Evolutionary conservation across 208 protist species (phyloP), one percentile per base, ranked within the genome.

Genomic region (Trypanosoma lewisi): DNA sequence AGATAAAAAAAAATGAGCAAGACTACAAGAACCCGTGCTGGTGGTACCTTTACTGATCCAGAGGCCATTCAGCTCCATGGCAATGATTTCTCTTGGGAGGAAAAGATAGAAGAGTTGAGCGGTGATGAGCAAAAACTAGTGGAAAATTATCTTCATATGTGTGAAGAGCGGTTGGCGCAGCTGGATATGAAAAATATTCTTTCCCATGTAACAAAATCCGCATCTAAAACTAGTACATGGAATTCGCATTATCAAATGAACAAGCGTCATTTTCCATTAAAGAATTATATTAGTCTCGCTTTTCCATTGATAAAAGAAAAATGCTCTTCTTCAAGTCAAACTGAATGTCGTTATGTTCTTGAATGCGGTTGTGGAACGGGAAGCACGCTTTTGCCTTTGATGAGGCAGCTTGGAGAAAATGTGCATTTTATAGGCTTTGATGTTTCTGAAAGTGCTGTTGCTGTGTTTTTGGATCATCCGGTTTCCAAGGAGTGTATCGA

Each of bases 351-450:
- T 33, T 63, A 68, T 70, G 59, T 93, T 63, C 55, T 91, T 48
- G 81, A 94, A 54, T 90, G 83, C 33, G 83, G 87, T 12, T 90
- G 87, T 45, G 83, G 83, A 5, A 89, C 83, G 4, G 83, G 87
- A 41, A 93, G 83, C 63, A 90, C 83, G 0, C 71, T 90, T 16
- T 70, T 90, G 25, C 83, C 83, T 1, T 59, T 90, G 12, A 87
- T 93, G 73, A 68, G 65, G 2, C 73, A 86, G 27, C 86, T 78
- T 50, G 73, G 73, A 51, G 4, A 51, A 17, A 53, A 60, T 4
- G 54, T 73, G 9, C 61, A 73, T 9, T 88, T 89, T 75, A 71
- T 91, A 9, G 87, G 80, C 0, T 89, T 89, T 63, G 82, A 89
- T 44, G 75, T 91, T 9, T 83, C 82, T 34, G 21, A 52, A 1